Percentiles rank a stretch among this genome's conserved stretches.
phyloP scores from a whole-genome alignment of 2,329 filamentous ascomycete genomes.

The Thelonectria discophora region DNA sequence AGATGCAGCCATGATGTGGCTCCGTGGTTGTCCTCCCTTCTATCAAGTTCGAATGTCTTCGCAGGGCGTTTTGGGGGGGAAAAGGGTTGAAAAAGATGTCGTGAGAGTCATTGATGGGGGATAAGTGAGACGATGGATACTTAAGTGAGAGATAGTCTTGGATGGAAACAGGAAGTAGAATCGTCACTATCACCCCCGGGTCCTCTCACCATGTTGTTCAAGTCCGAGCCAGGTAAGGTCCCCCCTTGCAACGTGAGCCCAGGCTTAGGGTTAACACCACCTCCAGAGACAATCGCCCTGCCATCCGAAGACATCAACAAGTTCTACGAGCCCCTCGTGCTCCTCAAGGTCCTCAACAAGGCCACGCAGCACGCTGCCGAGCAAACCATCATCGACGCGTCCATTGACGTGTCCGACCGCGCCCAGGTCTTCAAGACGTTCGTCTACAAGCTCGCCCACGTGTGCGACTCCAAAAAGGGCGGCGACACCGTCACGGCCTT shows the following conservation, averaged over 20 bases:
- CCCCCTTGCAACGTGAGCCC: no score
- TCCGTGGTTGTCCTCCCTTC: conserved; percentile 19
- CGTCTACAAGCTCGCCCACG: conserved; percentile 30
- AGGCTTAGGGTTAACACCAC: no score
- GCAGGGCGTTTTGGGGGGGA: background rate
- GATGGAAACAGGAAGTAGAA: no score
- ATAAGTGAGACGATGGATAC: no score
- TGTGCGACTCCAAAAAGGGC: conserved; percentile 24
- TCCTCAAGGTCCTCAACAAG: conserved; percentile 18
- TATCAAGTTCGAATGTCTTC: conserved; percentile 8
- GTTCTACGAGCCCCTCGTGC: conserved; percentile 26
- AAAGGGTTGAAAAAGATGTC: background rate
- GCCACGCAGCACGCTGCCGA: conserved; percentile 1
- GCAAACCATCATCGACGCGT: background rate
- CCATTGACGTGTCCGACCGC: conserved; percentile 12
- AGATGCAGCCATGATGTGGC: conserved; percentile 17
- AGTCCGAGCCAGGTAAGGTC: conserved; percentile 2
- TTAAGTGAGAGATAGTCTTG: no score
- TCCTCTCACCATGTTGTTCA: background rate
- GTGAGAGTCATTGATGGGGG: background rate
- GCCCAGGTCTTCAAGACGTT: conserved; percentile 24
- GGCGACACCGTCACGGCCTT: conserved; percentile 35
- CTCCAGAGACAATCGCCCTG: conserved; percentile 2
- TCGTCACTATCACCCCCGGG: background rate
- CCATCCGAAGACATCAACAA: conserved; percentile 4